Conservation (phyloP, 2,329 filamentous ascomycete species). For the Penicillium rolfsii region DNA sequence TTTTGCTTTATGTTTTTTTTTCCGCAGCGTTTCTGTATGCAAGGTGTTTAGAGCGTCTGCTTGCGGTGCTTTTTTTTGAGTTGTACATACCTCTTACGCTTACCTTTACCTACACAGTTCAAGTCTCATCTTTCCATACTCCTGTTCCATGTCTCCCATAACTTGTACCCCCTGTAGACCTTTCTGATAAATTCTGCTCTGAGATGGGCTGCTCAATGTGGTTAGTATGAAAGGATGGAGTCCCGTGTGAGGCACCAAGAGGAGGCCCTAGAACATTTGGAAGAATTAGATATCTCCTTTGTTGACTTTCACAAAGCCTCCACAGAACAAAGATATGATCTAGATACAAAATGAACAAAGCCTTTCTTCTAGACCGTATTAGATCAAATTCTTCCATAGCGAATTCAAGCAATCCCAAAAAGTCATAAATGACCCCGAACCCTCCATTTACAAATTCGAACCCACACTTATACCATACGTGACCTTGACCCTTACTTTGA, state of each 20-base stretch:
- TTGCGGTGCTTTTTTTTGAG: conserved; percentile 17
- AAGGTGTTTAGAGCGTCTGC: conserved; percentile 29
- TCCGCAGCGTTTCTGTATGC: conserved; percentile 22
- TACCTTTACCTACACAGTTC: neutral
- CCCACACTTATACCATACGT: neutral
- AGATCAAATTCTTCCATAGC: neutral
- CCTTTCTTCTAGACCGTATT: neutral
- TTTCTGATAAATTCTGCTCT: neutral
- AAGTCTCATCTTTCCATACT: neutral
- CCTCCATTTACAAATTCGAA: neutral
- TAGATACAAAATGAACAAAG: neutral
- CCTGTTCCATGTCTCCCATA: neutral
- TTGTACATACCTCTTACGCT: conserved; percentile 12
- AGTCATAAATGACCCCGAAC: neutral
- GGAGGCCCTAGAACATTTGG: no score
- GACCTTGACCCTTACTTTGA: neutral
- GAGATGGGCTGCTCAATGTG: neutral
- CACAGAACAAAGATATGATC: neutral
- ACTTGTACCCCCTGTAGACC: neutral
- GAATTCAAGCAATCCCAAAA: neutral
- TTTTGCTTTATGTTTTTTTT: conserved; percentile 5
- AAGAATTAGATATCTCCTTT: neutral
- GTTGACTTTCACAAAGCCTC: neutral
- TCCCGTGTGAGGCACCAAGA: neutral
- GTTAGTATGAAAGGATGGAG: neutral